Base-by-base conservation (phyloP, 805 yeast species). In the Candida endomychidarum region DNA sequence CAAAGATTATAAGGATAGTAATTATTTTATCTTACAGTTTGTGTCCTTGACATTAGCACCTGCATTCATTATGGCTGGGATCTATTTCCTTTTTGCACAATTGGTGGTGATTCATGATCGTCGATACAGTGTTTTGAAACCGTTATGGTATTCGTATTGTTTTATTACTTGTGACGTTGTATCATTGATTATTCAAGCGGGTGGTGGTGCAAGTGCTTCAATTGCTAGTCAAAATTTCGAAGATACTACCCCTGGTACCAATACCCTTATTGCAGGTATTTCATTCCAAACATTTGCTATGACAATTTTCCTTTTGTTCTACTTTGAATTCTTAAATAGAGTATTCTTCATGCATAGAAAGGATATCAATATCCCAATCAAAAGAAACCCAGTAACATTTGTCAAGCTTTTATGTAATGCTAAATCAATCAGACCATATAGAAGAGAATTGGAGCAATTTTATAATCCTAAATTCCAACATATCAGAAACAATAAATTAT, bases 61-160 rank as follows among this genome's bases (percentile, higher is more conserved):
- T 2, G 73, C 72, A 2, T 66, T 67, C 40, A 53, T 67, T 12
- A 68, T 68, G 74, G 74, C 60, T 2, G 74, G 73, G 0, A 49
- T 68, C 12, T 68, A 68, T 47, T 64, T 61, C 43, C 30, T 67
- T 5, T 65, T 68, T 47, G 73, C 72, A 2, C 72, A 66, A 41
- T 37, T 61, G 41, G 70, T 67, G 34, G 66, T 63, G 10, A 51
- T 63, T 14, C 64, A 65, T 38, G 72, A 73, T 7, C 45, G 67
- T 33, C 53, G 57, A 25, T 68, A 58, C 46, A 62, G 71, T 15
- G 49, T 63, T 2, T 53, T 67, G 43, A 62, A 60, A 42, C 74
- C 74, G 3, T 56, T 67, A 59, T 66, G 71, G 71, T 68, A 68
- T 43, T 60, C 73, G 1, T 68, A 68, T 51, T 55, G 67, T 18